Conservation (phyloP, 768 basidiomycete species). For the Phaeolepiota aurea region DNA sequence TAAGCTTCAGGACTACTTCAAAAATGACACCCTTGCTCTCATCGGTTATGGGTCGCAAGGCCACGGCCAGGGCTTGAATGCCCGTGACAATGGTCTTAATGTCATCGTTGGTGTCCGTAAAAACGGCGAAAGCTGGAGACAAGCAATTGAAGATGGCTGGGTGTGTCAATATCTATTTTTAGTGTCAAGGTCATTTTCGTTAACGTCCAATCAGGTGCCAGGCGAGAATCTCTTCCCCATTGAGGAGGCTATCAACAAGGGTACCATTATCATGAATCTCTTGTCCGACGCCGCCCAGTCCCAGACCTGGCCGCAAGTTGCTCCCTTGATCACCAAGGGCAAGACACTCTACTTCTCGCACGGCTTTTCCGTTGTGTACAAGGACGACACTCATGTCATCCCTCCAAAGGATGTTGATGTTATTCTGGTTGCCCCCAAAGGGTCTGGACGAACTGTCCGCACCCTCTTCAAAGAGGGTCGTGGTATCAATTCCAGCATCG, state of each 20-base stretch:
- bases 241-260: constrained; percentile 91
- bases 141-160: constrained; percentile 95
- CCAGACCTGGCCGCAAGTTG: constrained; percentile 83
- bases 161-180: constrained; percentile 29
- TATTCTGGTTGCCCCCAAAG: constrained; percentile 98
- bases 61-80: constrained; percentile 97
- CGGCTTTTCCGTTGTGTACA: constrained; percentile 98
- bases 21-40: constrained; percentile 97
- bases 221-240: constrained; percentile 98
- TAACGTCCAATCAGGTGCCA: constrained; percentile 51
- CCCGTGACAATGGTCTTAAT: constrained; percentile 97
- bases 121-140: constrained; percentile 93
- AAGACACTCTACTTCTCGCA: constrained; percentile 99
- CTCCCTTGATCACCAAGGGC: constrained; percentile 96
- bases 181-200: not conserved
- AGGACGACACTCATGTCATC: constrained; percentile 91
- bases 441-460: constrained; percentile 96
- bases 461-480: constrained; percentile 99
- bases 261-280: constrained; percentile 99
- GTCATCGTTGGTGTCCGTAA: constrained; percentile 98
- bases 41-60: constrained; percentile 99
- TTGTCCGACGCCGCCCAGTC: constrained; percentile 99
- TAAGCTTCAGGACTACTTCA: constrained; percentile 99
- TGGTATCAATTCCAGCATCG: constrained; percentile 92
- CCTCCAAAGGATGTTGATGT: constrained; percentile 94